A percentile compares a stretch with the other conserved stretches of the same genome.
Evolutionary conservation across 2,329 filamentous ascomycete genomes (phyloP).

Genomic region (Pseudofabraea citricarpa): DNA sequence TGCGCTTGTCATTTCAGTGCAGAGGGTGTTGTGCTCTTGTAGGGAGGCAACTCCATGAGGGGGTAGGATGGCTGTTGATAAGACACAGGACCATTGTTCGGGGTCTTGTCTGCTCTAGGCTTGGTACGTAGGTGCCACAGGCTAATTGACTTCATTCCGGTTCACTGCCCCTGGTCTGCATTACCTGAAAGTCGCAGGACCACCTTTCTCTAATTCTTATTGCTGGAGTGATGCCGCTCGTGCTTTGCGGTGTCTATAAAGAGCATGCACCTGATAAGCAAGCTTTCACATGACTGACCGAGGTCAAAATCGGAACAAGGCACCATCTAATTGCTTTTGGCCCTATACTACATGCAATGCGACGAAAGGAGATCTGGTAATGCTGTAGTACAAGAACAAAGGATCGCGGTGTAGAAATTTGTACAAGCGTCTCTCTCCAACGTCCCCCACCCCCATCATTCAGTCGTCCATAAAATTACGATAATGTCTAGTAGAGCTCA

Average conservation of each 20-base stretch:
- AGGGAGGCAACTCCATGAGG: no score
- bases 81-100: neutral
- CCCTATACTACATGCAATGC: constrained; percentile 27
- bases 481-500: no score
- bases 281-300: constrained; percentile 1
- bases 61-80: neutral
- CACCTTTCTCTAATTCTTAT: neutral
- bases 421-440: constrained; percentile 17
- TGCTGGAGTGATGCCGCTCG: neutral
- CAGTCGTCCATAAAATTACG: no score
- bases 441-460: constrained; percentile 13
- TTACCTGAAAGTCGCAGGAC: neutral
- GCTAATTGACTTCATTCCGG: neutral
- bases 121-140: neutral
- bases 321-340: constrained; percentile 16
- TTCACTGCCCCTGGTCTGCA: neutral
- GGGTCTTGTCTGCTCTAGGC: neutral
- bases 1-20: no score
- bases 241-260: constrained; percentile 1
- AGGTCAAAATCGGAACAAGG: neutral
- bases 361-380: constrained; percentile 17
- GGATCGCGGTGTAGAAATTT: constrained; percentile 12
- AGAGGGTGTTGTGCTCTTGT: no score
- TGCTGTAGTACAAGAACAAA: constrained; percentile 24
- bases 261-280: neutral